Conservation (phyloP, 2,329 filamentous ascomycete species). For the Atkinsonella hypoxylon region DNA sequence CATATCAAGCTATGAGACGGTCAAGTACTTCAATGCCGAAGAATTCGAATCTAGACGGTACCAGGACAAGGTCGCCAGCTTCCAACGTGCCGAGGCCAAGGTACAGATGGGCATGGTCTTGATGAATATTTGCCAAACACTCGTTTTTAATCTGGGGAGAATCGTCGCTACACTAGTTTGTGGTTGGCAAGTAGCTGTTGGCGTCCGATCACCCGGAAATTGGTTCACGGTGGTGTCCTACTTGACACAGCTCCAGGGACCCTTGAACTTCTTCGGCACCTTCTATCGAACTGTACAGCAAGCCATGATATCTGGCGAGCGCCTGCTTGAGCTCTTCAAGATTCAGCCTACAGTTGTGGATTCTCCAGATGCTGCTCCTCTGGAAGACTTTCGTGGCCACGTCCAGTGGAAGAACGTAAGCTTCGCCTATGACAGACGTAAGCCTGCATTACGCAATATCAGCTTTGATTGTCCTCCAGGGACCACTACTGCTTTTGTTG, state of each 20-base stretch:
- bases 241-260: constrained; percentile 67
- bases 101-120: constrained; percentile 65
- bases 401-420: constrained; percentile 81
- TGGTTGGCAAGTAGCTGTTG: constrained; percentile 63
- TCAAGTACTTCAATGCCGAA: constrained; percentile 84
- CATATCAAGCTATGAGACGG: constrained; percentile 94
- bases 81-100: constrained; percentile 63
- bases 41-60: constrained; percentile 68
- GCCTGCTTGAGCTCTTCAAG: constrained; percentile 90
- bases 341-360: constrained; percentile 89
- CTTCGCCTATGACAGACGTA: constrained; percentile 81
- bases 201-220: constrained; percentile 52
- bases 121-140: constrained; percentile 71
- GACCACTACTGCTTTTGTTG: constrained; percentile 90
- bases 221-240: constrained; percentile 68
- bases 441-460: constrained; percentile 72
- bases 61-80: constrained; percentile 55
- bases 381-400: constrained; percentile 63
- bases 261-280: constrained; percentile 80
- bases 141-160: constrained; percentile 69
- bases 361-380: constrained; percentile 46
- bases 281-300: constrained; percentile 96
- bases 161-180: constrained; percentile 61
- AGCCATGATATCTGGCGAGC: constrained; percentile 93
- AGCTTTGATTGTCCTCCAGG: constrained; percentile 79